A percentile compares a stretch with the other conserved stretches of the same genome.
These are phyloP conservation scores for Wickerhamomyces sydowiorum DNA, from an alignment of 805 yeast genomes.

Conservation along the genomic window DNA sequence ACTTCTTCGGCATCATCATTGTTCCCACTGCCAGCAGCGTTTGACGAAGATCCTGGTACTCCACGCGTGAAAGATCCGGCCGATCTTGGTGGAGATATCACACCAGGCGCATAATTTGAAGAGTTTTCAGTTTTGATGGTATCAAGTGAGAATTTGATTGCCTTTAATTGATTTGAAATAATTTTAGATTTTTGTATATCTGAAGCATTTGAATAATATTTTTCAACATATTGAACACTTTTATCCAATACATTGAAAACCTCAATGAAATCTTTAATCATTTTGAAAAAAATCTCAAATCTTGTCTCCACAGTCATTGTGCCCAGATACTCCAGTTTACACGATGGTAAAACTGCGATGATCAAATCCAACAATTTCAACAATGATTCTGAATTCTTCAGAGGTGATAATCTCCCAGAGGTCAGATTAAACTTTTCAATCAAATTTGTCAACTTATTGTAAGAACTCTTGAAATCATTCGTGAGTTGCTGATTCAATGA, in stretches of 20 bases:
- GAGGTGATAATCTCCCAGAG: conserved; percentile 16
- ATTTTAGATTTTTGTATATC: conserved; percentile 47
- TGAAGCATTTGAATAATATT: conserved; percentile 45
- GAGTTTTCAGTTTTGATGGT: conserved; percentile 29
- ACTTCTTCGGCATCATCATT: conserved; percentile 33
- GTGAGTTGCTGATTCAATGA: conserved; percentile 51
- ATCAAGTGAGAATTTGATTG: conserved; percentile 44
- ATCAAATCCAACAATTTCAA: conserved; percentile 37
- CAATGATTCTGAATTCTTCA: conserved; percentile 19
- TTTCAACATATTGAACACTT: conserved; percentile 31
- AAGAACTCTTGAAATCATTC: conserved; percentile 41
- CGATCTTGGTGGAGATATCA: not conserved
- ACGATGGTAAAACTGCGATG: conserved; percentile 46
- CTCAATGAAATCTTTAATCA: conserved; percentile 30
- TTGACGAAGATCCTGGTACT: conserved; percentile 2
- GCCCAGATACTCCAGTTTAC: conserved; percentile 34
- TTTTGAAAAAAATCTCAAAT: conserved; percentile 22
- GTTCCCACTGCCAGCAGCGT: not conserved
- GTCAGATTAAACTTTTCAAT: conserved; percentile 21
- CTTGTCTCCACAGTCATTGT: conserved; percentile 30
- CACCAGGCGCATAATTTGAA: conserved; percentile 3
- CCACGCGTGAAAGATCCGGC: not conserved
- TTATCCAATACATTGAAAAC: conserved; percentile 33
- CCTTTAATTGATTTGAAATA: conserved; percentile 49
- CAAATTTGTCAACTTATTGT: conserved; percentile 33